Base-by-base conservation (phyloP, 495 filamentous ascomycete genomes). In the Penicillium flavigenum region DNA sequence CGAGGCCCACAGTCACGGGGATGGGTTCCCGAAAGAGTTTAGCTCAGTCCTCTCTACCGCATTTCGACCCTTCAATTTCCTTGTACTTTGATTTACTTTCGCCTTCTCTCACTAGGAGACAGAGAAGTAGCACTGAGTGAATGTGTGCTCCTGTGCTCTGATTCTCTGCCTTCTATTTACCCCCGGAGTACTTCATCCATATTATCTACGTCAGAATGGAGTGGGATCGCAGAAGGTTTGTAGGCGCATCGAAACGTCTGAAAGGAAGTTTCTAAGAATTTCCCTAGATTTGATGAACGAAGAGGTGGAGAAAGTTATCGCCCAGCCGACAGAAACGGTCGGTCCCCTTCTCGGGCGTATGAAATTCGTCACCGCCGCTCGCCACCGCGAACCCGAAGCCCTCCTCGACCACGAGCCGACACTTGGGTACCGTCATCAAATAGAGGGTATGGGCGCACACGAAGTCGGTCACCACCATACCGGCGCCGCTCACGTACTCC, bases 281-380 rank as follows among this genome's bases (percentile, higher is more conserved):
- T 17, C 14, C 45, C n/a, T 57, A 82, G 80, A 63, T 81, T 80
- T 66, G 76, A 81, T 61, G 76, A 80, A n/a, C 73, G 76, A n/a
- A 67, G 76, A 54, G 76, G 78, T n/a, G 77, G 78, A 24, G 80
- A 83, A 61, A 80, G 78, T 52, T 83, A 83, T 69, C 77, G 80
- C 12, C 79, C 80, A 36, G 69, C 68, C 17, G 72, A 75, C 47
- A 69, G 76, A 59, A 46, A 62, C 26, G 66, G 62, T 51, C 68
- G 72, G 27, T 74, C 72, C 20, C 68, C 71, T 24, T 64, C 72
- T 57, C 73, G 77, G 48, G 69, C 65, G 10, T 76, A 75, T 44
- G 66, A 69, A 48, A 59, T 58, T 39, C 75, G 77, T 54, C 69
- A 72, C 52, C 65, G 70, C 42, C 71, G 73, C 47, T 78, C 76